Evolutionary conservation across 208 protist species (phyloP), one percentile per base, ranked within the genome.

Genomic region (Acanthamoeba lenticulata): DNA sequence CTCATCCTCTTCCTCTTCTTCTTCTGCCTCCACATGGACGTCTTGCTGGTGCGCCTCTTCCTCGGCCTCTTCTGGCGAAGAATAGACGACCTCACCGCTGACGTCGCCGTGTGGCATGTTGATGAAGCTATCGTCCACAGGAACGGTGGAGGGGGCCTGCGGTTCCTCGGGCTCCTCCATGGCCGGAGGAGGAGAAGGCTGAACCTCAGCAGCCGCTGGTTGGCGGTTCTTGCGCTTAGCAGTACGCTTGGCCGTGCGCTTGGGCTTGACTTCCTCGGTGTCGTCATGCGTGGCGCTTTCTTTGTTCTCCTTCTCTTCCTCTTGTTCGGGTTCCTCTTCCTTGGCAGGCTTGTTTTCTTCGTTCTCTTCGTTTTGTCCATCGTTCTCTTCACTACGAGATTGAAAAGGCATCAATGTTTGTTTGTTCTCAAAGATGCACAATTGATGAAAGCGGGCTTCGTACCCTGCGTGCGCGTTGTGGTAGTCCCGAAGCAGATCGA

Each of bases 231-330:
- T 79, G 69, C 62, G 62, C 36, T 85, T 85, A 9, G 40, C 42
- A 9, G 21, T 47, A 42, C 79, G 42, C 79, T 57, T 89, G 29
- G 45, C 49, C 45, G 21, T 32, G 11, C 79, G 42, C 79, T 89
- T 89, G 38, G 79, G 79, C 45, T 89, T 89, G 69, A n/a, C 19
- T 34, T 67, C 72, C 79, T 29, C 79, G 52, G 3, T n/a, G 52
- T 62, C 79, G 24, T 49, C 15, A 9, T 49, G 9, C 29, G 52
- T 29, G 5, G 52, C 45, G 11, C 19, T 52, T n/a, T 49, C 79
- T 29, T 89, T 29, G 1, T 57, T 42, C 45, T 62, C 21, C 42
- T 62, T 19, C 7, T 89, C 29, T 21, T 89, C 79, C 44, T 57
- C 19, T 79, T 47, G 15, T n/a, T 47, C 79, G 27, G 24, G 1